These are phyloP conservation scores for Colletotrichum neosansevieriae DNA, from an alignment of 2,329 filamentous ascomycete species.

Conservation along the genomic window DNA sequence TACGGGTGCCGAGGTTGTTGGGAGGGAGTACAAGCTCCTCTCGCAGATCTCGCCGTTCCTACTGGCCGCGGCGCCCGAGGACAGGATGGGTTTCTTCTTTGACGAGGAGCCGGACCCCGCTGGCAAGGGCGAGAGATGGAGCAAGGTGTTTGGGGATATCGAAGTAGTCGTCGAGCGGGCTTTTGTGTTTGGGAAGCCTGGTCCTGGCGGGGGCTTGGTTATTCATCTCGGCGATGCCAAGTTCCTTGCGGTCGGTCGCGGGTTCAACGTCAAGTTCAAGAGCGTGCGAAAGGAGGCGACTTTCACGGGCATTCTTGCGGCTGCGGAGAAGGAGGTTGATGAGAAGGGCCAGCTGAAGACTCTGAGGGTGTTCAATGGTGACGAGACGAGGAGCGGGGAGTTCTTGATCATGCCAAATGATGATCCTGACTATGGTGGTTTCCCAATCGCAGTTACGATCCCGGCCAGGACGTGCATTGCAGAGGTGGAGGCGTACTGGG, in stretches of 20 bases:
- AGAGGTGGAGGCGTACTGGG: conserved; percentile 54
- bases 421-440: conserved; percentile 67
- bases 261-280: conserved; percentile 53
- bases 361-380: conserved; percentile 52
- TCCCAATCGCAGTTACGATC: conserved; percentile 66
- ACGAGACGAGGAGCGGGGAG: conserved; percentile 57
- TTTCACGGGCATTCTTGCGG: conserved; percentile 53
- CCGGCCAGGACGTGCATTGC: conserved; percentile 63
- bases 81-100: conserved; percentile 52
- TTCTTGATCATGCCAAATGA: conserved; percentile 68
- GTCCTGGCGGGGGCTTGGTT: conserved; percentile 53
- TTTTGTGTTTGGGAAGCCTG: conserved; percentile 55
- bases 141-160: conserved; percentile 48
- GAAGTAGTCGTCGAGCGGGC: conserved; percentile 52
- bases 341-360: conserved; percentile 50
- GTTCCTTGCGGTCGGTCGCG: conserved; percentile 53
- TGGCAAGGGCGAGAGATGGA: conserved; percentile 46
- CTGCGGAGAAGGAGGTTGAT: conserved; percentile 52
- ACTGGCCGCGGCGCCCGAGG: conserved; percentile 46
- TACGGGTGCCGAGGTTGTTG: conserved; percentile 47
- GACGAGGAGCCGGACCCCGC: conserved; percentile 49
- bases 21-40: conserved; percentile 50
- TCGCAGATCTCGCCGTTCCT: conserved; percentile 46
- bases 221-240: conserved; percentile 51
- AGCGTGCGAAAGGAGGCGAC: conserved; percentile 48